Evolutionary conservation across 306 rosid genomes (phyloP), one percentile per base, ranked within the genome.

Genomic region (Vicia faba): DNA sequence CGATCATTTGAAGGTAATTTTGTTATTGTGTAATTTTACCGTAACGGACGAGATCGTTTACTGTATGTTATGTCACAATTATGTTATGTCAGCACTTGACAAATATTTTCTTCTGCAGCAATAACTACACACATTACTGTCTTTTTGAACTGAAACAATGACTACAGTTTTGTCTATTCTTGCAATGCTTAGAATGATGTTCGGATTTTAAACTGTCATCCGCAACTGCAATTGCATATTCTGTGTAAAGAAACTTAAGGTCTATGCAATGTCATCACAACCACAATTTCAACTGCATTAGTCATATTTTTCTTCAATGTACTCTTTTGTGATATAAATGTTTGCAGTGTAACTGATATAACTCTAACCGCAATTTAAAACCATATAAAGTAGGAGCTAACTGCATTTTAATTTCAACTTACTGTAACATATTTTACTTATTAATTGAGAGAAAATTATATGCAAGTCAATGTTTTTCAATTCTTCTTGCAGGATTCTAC

Each of bases 371-470:
- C 10, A 48, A 48, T 16, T 46, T 46, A 46, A 46, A 46, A 45
- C 15, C 4, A 14, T 14, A 5, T 6, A 8, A 45, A 45, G 20
- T 14, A 14, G 20, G 6, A 45, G 51, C 20, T 45, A 14, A 45
- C 19, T 53, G 33, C 59, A 11, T 54, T 7, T 53, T 11, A 54
- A 26, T 25, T 50, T 20, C 57, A 19, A 50, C 1, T 54, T 11
- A 54, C 2, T 25, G 60, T 54, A 54, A 25, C 38, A 61, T 28
- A 12, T 7, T 48, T 48, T 12, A 12, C 7, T 5, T 15, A 48
- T 64, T 66, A 45, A 19, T 12, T 63, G 36, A 25, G 31, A 51
- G 64, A 68, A 59, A 50, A 16, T 39, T 18, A 26, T 26, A 48
- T 40, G 57, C 3, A 68, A 40, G 74, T 48, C 56, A 75, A 59